Percentiles rank a stretch among this genome's conserved stretches.
Conservation (phyloP, 1,139 yeast genomes). For the Zygoascus sp. region DNA sequence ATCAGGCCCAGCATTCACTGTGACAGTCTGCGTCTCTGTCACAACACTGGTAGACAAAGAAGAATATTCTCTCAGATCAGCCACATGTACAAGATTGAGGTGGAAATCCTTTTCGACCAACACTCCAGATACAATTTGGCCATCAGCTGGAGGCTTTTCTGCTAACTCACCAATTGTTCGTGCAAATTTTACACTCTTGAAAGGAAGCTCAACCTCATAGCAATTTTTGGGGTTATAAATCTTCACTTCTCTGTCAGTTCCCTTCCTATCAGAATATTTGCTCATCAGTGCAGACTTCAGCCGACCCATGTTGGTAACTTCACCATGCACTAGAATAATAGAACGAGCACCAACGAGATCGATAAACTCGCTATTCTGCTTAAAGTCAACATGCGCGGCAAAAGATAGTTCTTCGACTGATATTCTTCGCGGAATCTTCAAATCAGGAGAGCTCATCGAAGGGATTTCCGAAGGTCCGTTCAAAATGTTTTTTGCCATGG, state of each 20-base stretch:
- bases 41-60: conserved; percentile 82
- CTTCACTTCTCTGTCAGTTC: conserved; percentile 86
- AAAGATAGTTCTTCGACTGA: conserved; percentile 93
- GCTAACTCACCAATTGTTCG: conserved; percentile 79
- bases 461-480: conserved; percentile 89
- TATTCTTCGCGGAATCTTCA: conserved; percentile 79
- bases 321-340: conserved; percentile 91
- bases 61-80: conserved; percentile 84
- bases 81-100: conserved; percentile 71
- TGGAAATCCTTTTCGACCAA: conserved; percentile 90
- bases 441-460: conserved; percentile 71
- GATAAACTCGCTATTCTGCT: conserved; percentile 86
- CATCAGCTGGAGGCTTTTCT: conserved; percentile 37
- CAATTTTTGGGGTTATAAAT: conserved; percentile 93
- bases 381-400: conserved; percentile 98
- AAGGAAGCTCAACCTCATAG: conserved; percentile 68
- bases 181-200: conserved; percentile 81
- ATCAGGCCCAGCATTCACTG: conserved; percentile 76
- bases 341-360: conserved; percentile 81
- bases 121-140: conserved; percentile 72
- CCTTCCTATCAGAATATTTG: conserved; percentile 75
- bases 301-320: conserved; percentile 96
- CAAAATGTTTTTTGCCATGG: conserved; percentile 87
- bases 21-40: conserved; percentile 72
- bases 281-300: conserved; percentile 86